A percentile compares a stretch with the other conserved stretches of the same genome.
These are phyloP conservation scores for Aspergillus ostianus DNA, from an alignment of 495 filamentous ascomycete species.

Conservation along the genomic window DNA sequence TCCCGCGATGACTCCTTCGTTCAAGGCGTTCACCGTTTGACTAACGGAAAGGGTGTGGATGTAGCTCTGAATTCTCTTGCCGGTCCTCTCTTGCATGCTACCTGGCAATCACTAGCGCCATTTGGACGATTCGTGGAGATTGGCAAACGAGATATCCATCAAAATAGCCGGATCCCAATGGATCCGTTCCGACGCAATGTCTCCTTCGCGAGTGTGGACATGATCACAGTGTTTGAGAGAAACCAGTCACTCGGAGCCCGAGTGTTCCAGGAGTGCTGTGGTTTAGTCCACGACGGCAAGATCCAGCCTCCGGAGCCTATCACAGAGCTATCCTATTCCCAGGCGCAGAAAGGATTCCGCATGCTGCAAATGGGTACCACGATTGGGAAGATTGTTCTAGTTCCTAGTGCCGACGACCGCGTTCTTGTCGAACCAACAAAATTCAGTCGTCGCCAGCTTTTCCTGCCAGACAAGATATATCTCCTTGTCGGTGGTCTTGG, in stretches of 20 bases:
- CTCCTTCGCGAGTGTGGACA: slow-evolving; percentile 19
- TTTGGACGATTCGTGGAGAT: slow-evolving; percentile 53
- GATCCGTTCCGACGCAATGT: slow-evolving; percentile 17
- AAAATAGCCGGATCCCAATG: slow-evolving; percentile 20
- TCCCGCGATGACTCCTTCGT: slow-evolving; percentile 42
- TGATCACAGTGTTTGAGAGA: slow-evolving; percentile 24
- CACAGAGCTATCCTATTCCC: slow-evolving; percentile 11
- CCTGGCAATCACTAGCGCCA: slow-evolving; percentile 41
- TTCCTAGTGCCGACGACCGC: not conserved
- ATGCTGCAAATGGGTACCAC: slow-evolving; percentile 50
- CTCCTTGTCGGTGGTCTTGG: not conserved
- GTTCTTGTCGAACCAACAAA: not conserved
- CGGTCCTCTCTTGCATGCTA: slow-evolving; percentile 35
- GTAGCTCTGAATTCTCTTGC: slow-evolving; percentile 48
- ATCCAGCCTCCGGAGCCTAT: slow-evolving; percentile 7
- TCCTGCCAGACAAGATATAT: not conserved
- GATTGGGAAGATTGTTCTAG: slow-evolving; percentile 52
- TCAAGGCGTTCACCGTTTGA: slow-evolving; percentile 36
- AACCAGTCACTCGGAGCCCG: not conserved
- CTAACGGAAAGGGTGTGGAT: slow-evolving; percentile 50
- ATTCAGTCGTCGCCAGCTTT: not conserved
- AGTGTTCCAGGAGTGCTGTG: slow-evolving; percentile 8
- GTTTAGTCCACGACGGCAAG: slow-evolving; percentile 13
- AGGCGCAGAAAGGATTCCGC: slow-evolving; percentile 52
- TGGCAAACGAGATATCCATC: slow-evolving; percentile 39